A percentile compares a stretch with the other conserved stretches of the same genome.
Conservation (phyloP, 805 yeast genomes). For the Monosporozyma unispora region DNA sequence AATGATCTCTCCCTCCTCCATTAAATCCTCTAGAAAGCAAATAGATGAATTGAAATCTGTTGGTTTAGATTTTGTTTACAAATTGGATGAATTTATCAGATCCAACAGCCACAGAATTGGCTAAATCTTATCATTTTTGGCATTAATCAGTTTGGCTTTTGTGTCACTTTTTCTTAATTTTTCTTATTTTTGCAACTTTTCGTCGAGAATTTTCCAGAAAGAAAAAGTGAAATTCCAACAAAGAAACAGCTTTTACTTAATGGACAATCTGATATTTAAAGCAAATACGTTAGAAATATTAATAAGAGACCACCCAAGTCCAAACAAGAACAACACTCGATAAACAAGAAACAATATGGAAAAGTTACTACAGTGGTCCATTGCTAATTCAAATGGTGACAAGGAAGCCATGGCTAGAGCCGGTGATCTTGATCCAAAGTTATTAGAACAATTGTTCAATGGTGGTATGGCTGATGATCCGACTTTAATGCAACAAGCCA, state of each 20-base stretch:
- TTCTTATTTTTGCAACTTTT: not conserved
- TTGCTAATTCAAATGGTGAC: conserved; percentile 66
- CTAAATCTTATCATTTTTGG: too few relatives aligned
- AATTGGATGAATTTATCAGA: conserved; percentile 39
- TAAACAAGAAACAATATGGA: conserved; percentile 48
- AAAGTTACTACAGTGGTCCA: conserved; percentile 85
- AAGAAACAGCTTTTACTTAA: not conserved
- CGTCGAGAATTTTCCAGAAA: conserved; percentile 1
- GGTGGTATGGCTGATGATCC: conserved; percentile 76
- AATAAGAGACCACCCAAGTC: not conserved
- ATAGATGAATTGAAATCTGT: conserved; percentile 50
- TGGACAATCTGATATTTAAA: not conserved
- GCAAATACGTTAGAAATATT: too few relatives aligned
- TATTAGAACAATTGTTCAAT: conserved; percentile 70
- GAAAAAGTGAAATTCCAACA: not conserved
- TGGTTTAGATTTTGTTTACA: conserved; percentile 68
- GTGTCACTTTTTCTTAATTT: not conserved
- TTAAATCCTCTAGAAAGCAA: conserved; percentile 50
- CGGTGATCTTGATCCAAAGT: conserved; percentile 72
- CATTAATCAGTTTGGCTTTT: too few relatives aligned
- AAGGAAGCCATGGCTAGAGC: conserved; percentile 53
- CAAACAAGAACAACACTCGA: not conserved
- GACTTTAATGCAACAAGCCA: conserved; percentile 71
- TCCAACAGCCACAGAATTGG: conserved; percentile 13
- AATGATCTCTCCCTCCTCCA: conserved; percentile 42